Evolutionary conservation across 164 flowering plant species (phyloP).

Genomic region (Echeveria elegans): DNA sequence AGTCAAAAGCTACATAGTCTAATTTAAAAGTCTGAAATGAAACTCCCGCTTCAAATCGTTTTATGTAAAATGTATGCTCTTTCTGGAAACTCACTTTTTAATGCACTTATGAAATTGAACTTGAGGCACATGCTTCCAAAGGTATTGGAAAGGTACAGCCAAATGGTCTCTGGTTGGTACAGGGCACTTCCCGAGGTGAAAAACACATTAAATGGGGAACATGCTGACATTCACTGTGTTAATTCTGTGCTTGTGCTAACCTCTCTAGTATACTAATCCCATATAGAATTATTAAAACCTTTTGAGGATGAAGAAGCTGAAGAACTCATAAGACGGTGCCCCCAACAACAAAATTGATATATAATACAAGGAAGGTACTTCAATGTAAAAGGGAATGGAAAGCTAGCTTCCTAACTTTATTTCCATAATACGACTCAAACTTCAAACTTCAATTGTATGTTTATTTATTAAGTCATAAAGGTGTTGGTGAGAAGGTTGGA

Average conservation of each 20-base stretch:
- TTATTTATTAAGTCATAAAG: constrained; percentile 5
- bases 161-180: constrained; percentile 99
- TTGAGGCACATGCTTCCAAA: constrained; percentile 95
- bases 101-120: constrained; percentile 67
- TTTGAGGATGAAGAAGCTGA: constrained; percentile 60
- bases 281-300: constrained; percentile 70
- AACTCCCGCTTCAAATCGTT: background rate
- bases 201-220: background rate
- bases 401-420: background rate
- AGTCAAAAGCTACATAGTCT: background rate
- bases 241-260: background rate
- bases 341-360: constrained; percentile 85
- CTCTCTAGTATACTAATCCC: background rate
- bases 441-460: background rate
- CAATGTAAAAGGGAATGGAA: background rate
- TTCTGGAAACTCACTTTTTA: background rate
- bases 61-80: background rate
- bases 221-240: background rate
- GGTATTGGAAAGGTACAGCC: constrained; percentile 89
- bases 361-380: constrained; percentile 56
- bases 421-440: background rate
- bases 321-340: constrained; percentile 55
- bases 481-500: constrained; percentile 37
- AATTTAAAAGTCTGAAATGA: background rate
- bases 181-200: constrained; percentile 95